These are phyloP conservation scores for Polygonum aviculare DNA, from an alignment of 148 eudicot genomes.

Conservation along the genomic window DNA sequence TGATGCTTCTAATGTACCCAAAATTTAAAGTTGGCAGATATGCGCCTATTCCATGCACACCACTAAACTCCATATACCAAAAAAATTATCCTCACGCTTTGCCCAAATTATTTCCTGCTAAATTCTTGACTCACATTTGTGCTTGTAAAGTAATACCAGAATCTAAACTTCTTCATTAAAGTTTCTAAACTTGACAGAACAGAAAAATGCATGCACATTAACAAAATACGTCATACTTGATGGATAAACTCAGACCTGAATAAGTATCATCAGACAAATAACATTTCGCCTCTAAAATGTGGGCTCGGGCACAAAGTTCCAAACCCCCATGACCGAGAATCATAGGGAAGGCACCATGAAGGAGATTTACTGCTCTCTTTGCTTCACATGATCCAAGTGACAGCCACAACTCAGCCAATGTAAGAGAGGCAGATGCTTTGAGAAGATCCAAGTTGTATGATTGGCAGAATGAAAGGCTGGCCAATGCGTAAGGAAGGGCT, in stretches of 20 bases:
- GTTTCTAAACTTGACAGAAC: not conserved
- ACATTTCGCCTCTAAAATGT: constrained; percentile 85
- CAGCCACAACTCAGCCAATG: constrained; percentile 85
- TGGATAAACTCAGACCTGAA: constrained; percentile 41
- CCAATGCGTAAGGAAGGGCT: constrained; percentile 93
- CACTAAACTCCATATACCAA: not conserved
- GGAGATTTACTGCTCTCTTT: constrained; percentile 57
- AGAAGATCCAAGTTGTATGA: constrained; percentile 94
- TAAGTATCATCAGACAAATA: constrained; percentile 63
- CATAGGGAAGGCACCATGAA: constrained; percentile 72
- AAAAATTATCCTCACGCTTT: not conserved
- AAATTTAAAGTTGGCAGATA: not conserved
- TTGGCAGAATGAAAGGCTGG: constrained; percentile 88
- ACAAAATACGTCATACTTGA: not conserved
- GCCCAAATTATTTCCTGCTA: not conserved
- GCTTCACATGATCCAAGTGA: constrained; percentile 80
- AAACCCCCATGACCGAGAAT: constrained; percentile 95
- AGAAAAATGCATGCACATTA: not conserved
- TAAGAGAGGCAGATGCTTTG: constrained; percentile 86
- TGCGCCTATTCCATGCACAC: not conserved
- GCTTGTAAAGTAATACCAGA: not conserved
- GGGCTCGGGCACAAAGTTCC: constrained; percentile 89
- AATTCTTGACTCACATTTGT: not conserved
- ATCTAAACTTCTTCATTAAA: not conserved
- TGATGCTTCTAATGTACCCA: not conserved